phyloP scores from a whole-genome alignment of 164 flowering plant genomes.

The Macadamia tetraphylla region DNA sequence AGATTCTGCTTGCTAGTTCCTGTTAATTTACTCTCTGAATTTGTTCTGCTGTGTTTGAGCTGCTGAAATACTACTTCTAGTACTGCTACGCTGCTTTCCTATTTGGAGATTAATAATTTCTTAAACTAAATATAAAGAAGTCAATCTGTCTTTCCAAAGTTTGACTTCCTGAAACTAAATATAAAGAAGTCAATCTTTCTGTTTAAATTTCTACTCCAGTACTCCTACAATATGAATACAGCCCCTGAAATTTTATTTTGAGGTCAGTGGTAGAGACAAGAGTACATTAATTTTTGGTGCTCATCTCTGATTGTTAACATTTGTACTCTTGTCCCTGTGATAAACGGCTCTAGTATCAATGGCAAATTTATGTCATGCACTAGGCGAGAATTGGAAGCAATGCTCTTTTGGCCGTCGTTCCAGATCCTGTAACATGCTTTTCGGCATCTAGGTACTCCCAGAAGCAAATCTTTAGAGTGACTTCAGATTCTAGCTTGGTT shows the following conservation, averaged over 20 bases:
- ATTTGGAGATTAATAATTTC: too few relatives aligned
- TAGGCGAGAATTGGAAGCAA: slow-evolving; percentile 73
- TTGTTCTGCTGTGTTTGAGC: too few relatives aligned
- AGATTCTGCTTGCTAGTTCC: too few relatives aligned
- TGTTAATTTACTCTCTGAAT: too few relatives aligned
- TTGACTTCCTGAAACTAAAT: neutral
- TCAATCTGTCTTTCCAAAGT: too few relatives aligned
- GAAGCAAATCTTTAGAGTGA: slow-evolving; percentile 69
- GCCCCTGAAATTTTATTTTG: neutral
- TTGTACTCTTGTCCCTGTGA: neutral
- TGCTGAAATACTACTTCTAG: too few relatives aligned
- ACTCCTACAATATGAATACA: too few relatives aligned
- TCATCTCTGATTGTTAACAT: neutral
- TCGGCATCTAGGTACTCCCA: slow-evolving; percentile 80
- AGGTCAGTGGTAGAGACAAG: too few relatives aligned
- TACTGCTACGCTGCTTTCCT: too few relatives aligned
- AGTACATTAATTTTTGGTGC: neutral
- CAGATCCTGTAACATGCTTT: slow-evolving; percentile 98
- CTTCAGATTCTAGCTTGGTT: slow-evolving; percentile 64
- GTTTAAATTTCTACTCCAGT: neutral
- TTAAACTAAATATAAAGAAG: too few relatives aligned
- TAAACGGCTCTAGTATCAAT: slow-evolving; percentile 14
- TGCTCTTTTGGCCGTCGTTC: slow-evolving; percentile 72
- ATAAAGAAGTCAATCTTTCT: too few relatives aligned
- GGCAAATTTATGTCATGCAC: slow-evolving; percentile 45